Conservation (phyloP, 176 grass and related monocot species). For the Lolium perenne region DNA sequence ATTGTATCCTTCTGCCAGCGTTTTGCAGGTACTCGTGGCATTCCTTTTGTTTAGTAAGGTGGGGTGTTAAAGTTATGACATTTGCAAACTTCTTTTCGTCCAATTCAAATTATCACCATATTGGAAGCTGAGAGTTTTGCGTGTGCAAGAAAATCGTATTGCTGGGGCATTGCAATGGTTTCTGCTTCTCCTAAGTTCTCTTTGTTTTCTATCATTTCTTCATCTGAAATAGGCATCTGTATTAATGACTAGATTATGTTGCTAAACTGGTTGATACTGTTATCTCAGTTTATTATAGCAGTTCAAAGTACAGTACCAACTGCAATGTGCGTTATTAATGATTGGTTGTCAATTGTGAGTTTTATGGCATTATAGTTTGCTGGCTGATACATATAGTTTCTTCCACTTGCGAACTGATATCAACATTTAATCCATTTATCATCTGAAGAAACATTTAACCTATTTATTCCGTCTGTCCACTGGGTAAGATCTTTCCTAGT, state of each 20-base stretch:
- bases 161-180: background rate
- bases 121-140: background rate
- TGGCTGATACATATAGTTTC: slow-evolving; percentile 3
- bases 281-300: background rate
- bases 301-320: slow-evolving; percentile 15
- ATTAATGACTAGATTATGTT: background rate
- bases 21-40: too few relatives aligned
- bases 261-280: background rate
- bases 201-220: background rate
- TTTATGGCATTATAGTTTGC: background rate
- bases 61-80: too few relatives aligned
- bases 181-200: too few relatives aligned
- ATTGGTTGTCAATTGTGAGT: background rate
- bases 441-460: too few relatives aligned
- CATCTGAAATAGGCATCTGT: background rate
- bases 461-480: background rate
- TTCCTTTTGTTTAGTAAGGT: too few relatives aligned
- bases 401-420: background rate
- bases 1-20: too few relatives aligned
- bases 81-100: background rate
- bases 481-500: background rate
- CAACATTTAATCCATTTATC: background rate
- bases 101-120: slow-evolving; percentile 14
- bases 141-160: background rate
- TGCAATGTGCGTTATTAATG: slow-evolving; percentile 11